phyloP scores from a whole-genome alignment of 2,329 filamentous ascomycete genomes.

The Aspergillus chevalieri region DNA sequence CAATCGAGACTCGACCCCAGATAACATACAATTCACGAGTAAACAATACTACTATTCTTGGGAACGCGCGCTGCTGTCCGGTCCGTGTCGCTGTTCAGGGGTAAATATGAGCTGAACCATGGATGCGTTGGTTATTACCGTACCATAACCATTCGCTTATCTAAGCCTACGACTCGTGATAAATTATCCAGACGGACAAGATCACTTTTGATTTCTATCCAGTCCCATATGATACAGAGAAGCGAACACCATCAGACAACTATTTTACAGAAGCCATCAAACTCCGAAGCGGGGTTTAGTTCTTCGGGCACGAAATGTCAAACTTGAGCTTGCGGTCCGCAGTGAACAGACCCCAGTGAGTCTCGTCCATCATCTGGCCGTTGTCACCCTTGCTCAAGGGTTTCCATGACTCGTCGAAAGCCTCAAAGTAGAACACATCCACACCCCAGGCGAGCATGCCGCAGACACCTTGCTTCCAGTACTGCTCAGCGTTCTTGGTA shows the following conservation, averaged over 20 bases:
- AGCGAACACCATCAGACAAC: neutral
- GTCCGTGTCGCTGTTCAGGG: constrained; percentile 20
- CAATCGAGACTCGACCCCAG: neutral
- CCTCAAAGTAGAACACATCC: constrained; percentile 68
- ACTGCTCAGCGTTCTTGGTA: constrained; percentile 52
- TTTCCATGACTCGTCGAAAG: constrained; percentile 69
- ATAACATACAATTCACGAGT: too few relatives aligned
- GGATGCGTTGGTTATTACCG: constrained; percentile 12
- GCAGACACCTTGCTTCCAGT: constrained; percentile 59
- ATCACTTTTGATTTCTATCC: neutral
- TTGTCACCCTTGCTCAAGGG: constrained; percentile 57
- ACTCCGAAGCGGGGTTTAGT: too few relatives aligned
- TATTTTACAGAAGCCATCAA: too few relatives aligned
- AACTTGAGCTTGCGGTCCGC: constrained; percentile 55
- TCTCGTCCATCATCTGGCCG: constrained; percentile 57
- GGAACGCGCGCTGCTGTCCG: constrained; percentile 7
- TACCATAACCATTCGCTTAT: constrained; percentile 4
- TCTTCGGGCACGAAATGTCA: constrained; percentile 39
- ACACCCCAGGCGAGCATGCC: constrained; percentile 59
- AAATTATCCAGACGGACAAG: neutral
- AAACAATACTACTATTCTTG: too few relatives aligned
- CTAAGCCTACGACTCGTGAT: neutral
- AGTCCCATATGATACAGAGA: neutral
- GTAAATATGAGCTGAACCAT: constrained; percentile 19
- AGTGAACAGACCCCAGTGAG: constrained; percentile 64